Evolutionary conservation across 2,329 filamentous ascomycete genomes (phyloP), one percentile per base, ranked within the genome.

Genomic region (Penicillium sp.): DNA sequence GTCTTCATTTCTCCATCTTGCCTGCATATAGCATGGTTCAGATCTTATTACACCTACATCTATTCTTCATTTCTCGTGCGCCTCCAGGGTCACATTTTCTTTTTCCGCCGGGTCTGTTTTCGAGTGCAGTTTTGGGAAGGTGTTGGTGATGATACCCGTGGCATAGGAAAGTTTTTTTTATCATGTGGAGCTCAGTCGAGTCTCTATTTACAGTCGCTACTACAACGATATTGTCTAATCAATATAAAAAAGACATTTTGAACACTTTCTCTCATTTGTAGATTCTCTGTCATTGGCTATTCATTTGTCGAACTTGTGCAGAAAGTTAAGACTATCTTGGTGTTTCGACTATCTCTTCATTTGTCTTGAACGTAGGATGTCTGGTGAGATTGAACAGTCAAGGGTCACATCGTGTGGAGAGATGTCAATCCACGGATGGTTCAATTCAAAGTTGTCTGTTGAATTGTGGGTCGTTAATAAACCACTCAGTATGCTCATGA

Each of bases 61-160:
- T 38, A 53, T 47, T 45, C 16, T 40, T 27, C 24, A 27, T 27
- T 51, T 45, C 38, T 50, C 14, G 34, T 45, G 45, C 21, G 38
- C 38, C 38, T 51, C 42, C 39, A 54, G 48, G 50, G 41, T 46
- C 43, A 22, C 14, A 21, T 43, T 45, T 29, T 53, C 46, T 55
- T 39, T 50, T 56, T 45, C 54, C 47, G 57, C 45, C 49, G 53
- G 51, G 59, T 54, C 48, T 58, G 52, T 29, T 62, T 56, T 57
- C 48, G 45, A 58, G 48, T 61, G 57, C 55, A 54, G 31, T 47
- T 53, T 50, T 61, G 51, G 51, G 48, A 50, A 58, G 60, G 58
- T 64, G 50, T 63, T 60, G 55, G 48, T 59, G 42, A 50, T 64
- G 60, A 64, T 63, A 64, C 57, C 58, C 60, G 53, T 58, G 59